A percentile compares a stretch with the other conserved stretches of the same genome.
phyloP scores from a whole-genome alignment of 257 asterid genomes.

The Thymus mandschuricus region DNA sequence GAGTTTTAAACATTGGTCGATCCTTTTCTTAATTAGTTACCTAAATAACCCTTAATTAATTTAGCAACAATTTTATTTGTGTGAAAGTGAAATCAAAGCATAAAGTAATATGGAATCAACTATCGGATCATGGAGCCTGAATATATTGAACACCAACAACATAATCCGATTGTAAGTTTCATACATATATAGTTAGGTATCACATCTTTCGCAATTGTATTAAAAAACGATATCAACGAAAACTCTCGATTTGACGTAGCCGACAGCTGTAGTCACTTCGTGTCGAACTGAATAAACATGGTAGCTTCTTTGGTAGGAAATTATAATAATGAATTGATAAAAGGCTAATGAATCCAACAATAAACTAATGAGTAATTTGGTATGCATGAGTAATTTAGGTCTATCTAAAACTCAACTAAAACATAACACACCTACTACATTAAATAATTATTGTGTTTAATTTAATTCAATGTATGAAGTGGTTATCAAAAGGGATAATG shows the following conservation, averaged over 20 bases:
- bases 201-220: no score
- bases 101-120: background rate
- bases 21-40: constrained; percentile 8
- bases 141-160: background rate
- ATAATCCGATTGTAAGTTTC: no score
- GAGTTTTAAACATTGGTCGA: background rate
- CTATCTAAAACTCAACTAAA: constrained; percentile 11
- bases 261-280: no score
- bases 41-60: constrained; percentile 25
- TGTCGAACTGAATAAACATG: no score
- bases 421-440: constrained; percentile 24
- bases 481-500: constrained; percentile 26
- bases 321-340: no score
- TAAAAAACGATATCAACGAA: no score
- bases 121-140: constrained; percentile 6
- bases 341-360: no score
- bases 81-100: constrained; percentile 34
- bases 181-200: no score
- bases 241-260: no score
- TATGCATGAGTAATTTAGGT: constrained; percentile 15
- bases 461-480: constrained; percentile 24
- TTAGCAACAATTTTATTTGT: constrained; percentile 29
- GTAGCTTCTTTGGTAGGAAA: no score
- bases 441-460: constrained; percentile 21
- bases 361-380: no score